Conservation (phyloP, 768 basidiomycete genomes). For the Pluteus cervinus region DNA sequence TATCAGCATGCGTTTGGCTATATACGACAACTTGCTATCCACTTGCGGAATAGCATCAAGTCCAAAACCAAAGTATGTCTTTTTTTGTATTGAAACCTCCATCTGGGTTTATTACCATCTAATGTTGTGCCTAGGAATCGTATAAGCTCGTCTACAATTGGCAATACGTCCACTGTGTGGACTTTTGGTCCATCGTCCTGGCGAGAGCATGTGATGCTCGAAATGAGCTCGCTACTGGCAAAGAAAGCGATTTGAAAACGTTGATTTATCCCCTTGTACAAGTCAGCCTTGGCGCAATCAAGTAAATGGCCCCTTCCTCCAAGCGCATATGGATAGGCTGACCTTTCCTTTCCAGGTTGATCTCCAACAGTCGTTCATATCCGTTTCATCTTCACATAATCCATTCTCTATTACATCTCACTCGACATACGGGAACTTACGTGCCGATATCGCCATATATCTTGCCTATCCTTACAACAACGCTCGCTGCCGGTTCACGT, state of each 20-base stretch:
- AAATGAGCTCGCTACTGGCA: conserved; percentile 40
- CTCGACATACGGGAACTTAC: conserved; percentile 77
- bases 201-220: conserved; percentile 70
- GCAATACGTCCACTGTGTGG: conserved; percentile 94
- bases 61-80: conserved; percentile 66
- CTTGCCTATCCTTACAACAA: conserved; percentile 77
- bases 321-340: conserved; percentile 7
- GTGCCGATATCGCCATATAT: conserved; percentile 85
- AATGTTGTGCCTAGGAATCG: conserved; percentile 53
- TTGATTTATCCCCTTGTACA: conserved; percentile 95
- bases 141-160: conserved; percentile 97
- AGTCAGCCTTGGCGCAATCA: conserved; percentile 87
- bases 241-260: conserved; percentile 77
- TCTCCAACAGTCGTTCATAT: conserved; percentile 86
- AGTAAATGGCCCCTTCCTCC: conserved; percentile 43
- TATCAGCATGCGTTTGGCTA: conserved; percentile 97
- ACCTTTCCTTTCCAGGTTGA: conserved; percentile 49
- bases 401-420: conserved; percentile 82
- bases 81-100: conserved; percentile 2
- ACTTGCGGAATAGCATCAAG: conserved; percentile 88
- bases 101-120: conserved; percentile 10
- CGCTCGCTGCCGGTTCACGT: conserved; percentile 59
- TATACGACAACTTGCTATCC: conserved; percentile 91
- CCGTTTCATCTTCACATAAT: conserved; percentile 92
- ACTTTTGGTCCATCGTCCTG: conserved; percentile 93